Conservation (phyloP, 1,284 basidiomycete species). For the Tilletia indica region DNA sequence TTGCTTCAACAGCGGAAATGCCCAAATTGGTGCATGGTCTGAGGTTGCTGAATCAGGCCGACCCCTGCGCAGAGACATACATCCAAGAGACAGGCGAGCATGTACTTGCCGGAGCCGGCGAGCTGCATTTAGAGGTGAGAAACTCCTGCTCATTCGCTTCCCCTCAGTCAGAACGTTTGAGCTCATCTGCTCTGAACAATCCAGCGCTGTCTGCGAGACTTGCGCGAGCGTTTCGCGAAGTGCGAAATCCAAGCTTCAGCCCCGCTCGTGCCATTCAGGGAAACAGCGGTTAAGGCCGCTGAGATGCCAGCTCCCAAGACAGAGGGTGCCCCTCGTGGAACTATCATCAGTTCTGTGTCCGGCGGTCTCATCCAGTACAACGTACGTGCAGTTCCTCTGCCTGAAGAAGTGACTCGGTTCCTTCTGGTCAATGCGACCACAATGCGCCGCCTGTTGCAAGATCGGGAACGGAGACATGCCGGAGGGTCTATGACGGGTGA, state of each 20-base stretch:
- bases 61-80: slow-evolving; percentile 95
- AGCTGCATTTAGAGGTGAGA: slow-evolving; percentile 86
- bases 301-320: slow-evolving; percentile 88
- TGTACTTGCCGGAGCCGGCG: slow-evolving; percentile 93
- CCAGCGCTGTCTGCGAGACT: slow-evolving; percentile 88
- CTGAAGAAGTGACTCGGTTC: slow-evolving; percentile 69
- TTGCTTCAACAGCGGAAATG: slow-evolving; percentile 65
- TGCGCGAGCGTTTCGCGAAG: slow-evolving; percentile 89
- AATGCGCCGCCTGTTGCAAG: slow-evolving; percentile 48
- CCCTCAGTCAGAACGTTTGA: background rate
- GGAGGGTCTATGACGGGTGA: background rate
- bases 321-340: slow-evolving; percentile 71
- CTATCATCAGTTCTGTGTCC: slow-evolving; percentile 69
- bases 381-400: slow-evolving; percentile 78
- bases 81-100: slow-evolving; percentile 97
- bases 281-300: slow-evolving; percentile 70
- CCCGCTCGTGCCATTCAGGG: slow-evolving; percentile 95
- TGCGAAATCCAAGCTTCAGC: slow-evolving; percentile 89
- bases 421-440: slow-evolving; percentile 70
- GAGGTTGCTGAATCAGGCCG: slow-evolving; percentile 86
- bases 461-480: slow-evolving; percentile 6
- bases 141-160: background rate
- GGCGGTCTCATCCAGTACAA: slow-evolving; percentile 77
- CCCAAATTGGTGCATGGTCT: slow-evolving; percentile 84
- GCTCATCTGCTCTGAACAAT: background rate